phyloP scores from a whole-genome alignment of 2,329 filamentous ascomycete genomes.

The Penicillium occitanis region DNA sequence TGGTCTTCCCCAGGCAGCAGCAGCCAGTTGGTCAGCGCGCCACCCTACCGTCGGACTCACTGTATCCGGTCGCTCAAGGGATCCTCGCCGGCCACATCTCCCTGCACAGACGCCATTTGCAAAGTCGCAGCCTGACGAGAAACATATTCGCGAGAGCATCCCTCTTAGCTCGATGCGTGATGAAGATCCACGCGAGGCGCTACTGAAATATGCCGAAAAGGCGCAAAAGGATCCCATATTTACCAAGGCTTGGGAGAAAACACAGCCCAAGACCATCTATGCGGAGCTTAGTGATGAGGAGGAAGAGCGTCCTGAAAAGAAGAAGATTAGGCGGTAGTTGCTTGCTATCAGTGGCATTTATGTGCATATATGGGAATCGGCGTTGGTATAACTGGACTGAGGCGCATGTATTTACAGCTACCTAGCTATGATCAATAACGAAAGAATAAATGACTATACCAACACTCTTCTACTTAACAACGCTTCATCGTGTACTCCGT shows the following conservation, averaged over 20 bases:
- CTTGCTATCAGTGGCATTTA: not conserved
- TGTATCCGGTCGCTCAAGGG: constrained; percentile 71
- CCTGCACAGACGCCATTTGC: constrained; percentile 85
- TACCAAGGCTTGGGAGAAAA: constrained; percentile 88
- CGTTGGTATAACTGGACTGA: not conserved
- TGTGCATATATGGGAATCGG: constrained; percentile 16
- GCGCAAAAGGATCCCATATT: constrained; percentile 92
- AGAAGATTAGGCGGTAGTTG: constrained; percentile 42
- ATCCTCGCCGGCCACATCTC: constrained; percentile 81
- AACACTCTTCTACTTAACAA: not conserved
- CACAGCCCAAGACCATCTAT: constrained; percentile 89
- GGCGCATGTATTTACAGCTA: not conserved
- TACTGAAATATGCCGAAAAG: constrained; percentile 92
- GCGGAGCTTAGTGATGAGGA: constrained; percentile 81
- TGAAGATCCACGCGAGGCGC: constrained; percentile 89
- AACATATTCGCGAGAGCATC: constrained; percentile 83
- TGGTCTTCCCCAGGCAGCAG: constrained; percentile 73
- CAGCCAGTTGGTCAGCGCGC: constrained; percentile 60
- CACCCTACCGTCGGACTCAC: constrained; percentile 73
- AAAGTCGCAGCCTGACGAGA: constrained; percentile 84
- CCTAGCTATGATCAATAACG: not conserved
- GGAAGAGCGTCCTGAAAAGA: constrained; percentile 67
- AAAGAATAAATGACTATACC: not conserved
- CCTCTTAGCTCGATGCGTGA: constrained; percentile 90
- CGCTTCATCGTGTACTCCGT: not conserved